Evolutionary conservation across 768 basidiomycete species (phyloP), one percentile per base, ranked within the genome.

Genomic region (Filobasidium floriforme): DNA sequence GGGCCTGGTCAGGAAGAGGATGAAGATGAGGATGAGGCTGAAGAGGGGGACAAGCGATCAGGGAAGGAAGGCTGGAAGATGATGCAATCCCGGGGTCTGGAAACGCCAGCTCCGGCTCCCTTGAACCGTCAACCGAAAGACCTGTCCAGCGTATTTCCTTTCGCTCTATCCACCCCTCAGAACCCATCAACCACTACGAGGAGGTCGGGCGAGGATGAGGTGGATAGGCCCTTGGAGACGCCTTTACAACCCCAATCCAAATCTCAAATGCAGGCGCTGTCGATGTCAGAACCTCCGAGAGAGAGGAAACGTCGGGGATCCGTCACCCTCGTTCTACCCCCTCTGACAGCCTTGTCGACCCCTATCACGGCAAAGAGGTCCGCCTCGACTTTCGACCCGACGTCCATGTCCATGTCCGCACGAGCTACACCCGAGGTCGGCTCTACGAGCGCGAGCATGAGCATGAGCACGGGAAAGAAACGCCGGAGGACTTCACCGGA

Each of bases 401-500:
- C 32, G 32, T 37, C n/a, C n/a, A n/a, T n/a, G n/a, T n/a, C n/a
- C n/a, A n/a, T n/a, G n/a, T n/a, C 32, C 32, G 32, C 32, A 3
- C 32, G 32, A 9, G 32, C 32, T 9, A 37, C 32, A 37, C 32
- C 32, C 32, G 32, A 37, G 32, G 9, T 37, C 9, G 32, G 32
- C 32, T 37, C 32, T 37, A 37, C 32, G 32, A 37, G 32, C 32
- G 9, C 32, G 32, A 37, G 32, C 6, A 49, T 22, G 46, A 49
- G 32, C 6, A 49, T 22, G 46, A 49, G 46, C 14, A 49, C 46
- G 46, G 46, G 46, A 15, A 68, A 68, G 59, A 68, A 63, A 59
- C 55, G 67, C 5, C 22, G 67, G 9, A 22, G 67, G n/a, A 68
- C 67, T n/a, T 41, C 40, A 18, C 62, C 67, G 26, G 52, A 68